phyloP scores from a whole-genome alignment of 2,329 filamentous ascomycete species.

The Aureobasidium sp. region DNA sequence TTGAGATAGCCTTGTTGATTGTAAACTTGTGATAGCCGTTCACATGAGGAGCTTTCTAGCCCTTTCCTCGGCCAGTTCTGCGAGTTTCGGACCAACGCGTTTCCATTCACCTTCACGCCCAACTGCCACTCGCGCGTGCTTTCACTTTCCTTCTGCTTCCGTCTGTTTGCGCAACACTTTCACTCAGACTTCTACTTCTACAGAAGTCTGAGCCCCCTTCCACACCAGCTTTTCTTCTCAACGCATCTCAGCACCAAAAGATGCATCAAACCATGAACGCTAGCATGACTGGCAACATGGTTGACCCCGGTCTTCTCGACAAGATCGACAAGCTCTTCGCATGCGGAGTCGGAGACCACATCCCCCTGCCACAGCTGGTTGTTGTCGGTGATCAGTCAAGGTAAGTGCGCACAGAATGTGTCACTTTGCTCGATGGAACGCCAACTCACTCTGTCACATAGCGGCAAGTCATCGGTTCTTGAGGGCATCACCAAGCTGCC shows the following conservation, averaged over 20 bases:
- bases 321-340: constrained; percentile 46
- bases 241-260: background rate
- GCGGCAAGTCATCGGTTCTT: constrained; percentile 53
- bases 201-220: background rate
- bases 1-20: too few species aligned
- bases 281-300: background rate
- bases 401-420: background rate
- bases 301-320: constrained; percentile 35
- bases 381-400: constrained; percentile 52
- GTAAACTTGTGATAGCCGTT: too few species aligned
- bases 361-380: constrained; percentile 31
- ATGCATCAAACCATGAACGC: background rate
- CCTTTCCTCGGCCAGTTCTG: too few species aligned
- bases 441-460: background rate
- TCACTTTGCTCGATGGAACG: too few species aligned
- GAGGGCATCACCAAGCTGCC: constrained; percentile 53
- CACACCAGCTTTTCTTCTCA: background rate
- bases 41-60: too few species aligned
- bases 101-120: too few species aligned
- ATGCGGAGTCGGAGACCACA: constrained; percentile 32
- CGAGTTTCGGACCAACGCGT: too few species aligned
- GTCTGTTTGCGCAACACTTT: background rate
- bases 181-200: background rate
- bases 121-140: too few species aligned
- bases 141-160: background rate